Percentiles rank a stretch among this genome's conserved stretches.
Conservation (phyloP, 1,284 basidiomycete species). For the Malassezia restricta region DNA sequence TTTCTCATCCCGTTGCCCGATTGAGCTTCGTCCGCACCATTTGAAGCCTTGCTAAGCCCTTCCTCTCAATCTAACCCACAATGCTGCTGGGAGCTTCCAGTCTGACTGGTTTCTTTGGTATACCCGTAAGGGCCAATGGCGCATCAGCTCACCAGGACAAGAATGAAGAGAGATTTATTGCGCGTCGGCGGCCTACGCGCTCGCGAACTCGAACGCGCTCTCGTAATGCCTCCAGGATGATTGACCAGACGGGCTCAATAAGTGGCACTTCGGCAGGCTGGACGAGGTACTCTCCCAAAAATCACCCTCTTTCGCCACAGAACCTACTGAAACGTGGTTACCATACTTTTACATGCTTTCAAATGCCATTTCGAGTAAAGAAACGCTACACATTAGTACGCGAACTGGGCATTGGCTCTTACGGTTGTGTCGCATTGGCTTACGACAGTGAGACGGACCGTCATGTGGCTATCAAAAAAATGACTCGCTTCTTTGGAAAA, state of each 20-base stretch:
- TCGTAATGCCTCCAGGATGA: background rate
- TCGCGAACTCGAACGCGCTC: constrained; percentile 11
- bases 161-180: background rate
- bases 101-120: background rate
- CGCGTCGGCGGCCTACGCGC: background rate
- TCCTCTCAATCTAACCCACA: background rate
- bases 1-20: no score
- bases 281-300: constrained; percentile 27
- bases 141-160: background rate
- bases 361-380: constrained; percentile 41
- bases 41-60: no score
- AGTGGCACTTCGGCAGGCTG: background rate
- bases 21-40: no score
- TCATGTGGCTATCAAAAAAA: constrained; percentile 45
- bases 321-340: constrained; percentile 38
- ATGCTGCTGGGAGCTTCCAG: background rate
- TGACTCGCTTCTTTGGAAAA: constrained; percentile 40
- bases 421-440: constrained; percentile 42
- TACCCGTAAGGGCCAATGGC: background rate
- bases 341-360: constrained; percentile 40
- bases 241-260: background rate
- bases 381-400: constrained; percentile 39
- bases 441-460: constrained; percentile 31
- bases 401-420: constrained; percentile 43
- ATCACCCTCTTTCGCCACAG: constrained; percentile 37